These are phyloP conservation scores for Pseudotulostoma volvatum DNA, from an alignment of 495 filamentous ascomycete species.

Conservation along the genomic window DNA sequence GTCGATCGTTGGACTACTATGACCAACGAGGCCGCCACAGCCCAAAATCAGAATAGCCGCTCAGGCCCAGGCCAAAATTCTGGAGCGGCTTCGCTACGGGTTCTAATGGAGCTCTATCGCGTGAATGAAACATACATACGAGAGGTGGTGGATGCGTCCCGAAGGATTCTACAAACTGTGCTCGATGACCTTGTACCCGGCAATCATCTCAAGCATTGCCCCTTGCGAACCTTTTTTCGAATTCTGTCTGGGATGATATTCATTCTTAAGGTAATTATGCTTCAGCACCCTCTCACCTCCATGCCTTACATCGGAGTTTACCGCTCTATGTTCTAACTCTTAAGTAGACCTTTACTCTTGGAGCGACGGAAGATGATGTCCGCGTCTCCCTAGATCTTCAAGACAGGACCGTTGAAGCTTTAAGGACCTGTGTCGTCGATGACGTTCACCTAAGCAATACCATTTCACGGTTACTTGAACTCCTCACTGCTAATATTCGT, in stretches of 20 bases:
- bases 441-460: slow-evolving; percentile 91
- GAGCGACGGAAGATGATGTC: slow-evolving; percentile 78
- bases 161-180: slow-evolving; percentile 67
- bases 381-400: slow-evolving; percentile 65
- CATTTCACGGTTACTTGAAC: slow-evolving; percentile 83
- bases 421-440: slow-evolving; percentile 77
- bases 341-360: slow-evolving; percentile 71
- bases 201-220: slow-evolving; percentile 78
- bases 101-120: slow-evolving; percentile 38
- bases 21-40: slow-evolving; percentile 35
- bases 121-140: slow-evolving; percentile 60
- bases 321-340: neutral
- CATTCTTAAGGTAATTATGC: slow-evolving; percentile 48
- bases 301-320: slow-evolving; percentile 1
- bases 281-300: too few species aligned
- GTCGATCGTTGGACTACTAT: slow-evolving; percentile 79
- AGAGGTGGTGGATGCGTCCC: slow-evolving; percentile 75
- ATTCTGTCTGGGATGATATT: slow-evolving; percentile 94
- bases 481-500: slow-evolving; percentile 55
- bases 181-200: slow-evolving; percentile 67
- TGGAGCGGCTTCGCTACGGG: slow-evolving; percentile 28
- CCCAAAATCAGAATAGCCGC: slow-evolving; percentile 25
- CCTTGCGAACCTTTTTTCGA: slow-evolving; percentile 85
- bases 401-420: slow-evolving; percentile 60
- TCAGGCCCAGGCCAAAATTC: slow-evolving; percentile 21